Evolutionary conservation across 306 rosid genomes (phyloP).

Genomic region (Luffa aegyptiaca): DNA sequence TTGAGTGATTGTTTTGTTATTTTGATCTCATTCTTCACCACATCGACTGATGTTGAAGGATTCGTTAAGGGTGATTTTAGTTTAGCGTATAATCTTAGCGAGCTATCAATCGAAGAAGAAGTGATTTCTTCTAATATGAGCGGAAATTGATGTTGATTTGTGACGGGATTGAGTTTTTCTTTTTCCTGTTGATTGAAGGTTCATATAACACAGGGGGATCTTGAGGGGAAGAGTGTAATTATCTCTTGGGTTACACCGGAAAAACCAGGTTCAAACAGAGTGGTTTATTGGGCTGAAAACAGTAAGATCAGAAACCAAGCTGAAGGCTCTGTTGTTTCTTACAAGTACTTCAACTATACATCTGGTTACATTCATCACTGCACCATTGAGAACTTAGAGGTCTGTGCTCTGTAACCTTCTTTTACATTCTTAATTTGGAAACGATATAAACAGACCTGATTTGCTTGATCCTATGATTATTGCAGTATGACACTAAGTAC

Average conservation of each 20-base stretch:
- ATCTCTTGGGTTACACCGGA: constrained; percentile 71
- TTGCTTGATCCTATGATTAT: background rate
- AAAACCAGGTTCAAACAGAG: constrained; percentile 53
- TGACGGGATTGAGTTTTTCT: background rate
- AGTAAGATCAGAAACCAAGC: constrained; percentile 21
- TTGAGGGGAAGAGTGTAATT: constrained; percentile 57
- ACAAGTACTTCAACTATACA: constrained; percentile 54
- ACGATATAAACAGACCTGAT: background rate
- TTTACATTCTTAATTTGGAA: background rate
- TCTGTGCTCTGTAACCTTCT: constrained; percentile 3
- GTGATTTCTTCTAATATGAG: background rate
- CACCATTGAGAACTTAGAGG: constrained; percentile 49
- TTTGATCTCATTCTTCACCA: background rate
- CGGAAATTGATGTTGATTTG: background rate
- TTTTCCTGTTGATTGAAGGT: constrained; percentile 34
- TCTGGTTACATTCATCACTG: constrained; percentile 86
- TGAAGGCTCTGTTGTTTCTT: constrained; percentile 33
- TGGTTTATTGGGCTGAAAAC: constrained; percentile 58
- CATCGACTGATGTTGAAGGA: background rate
- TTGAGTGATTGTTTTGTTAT: background rate
- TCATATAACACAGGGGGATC: constrained; percentile 89
- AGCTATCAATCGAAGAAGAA: background rate
- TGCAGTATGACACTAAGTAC: constrained; percentile 59
- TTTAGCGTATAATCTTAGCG: background rate
- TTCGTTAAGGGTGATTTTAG: background rate